These are phyloP conservation scores for Colletotrichum karsti DNA, from an alignment of 2,329 filamentous ascomycete species.

Conservation along the genomic window DNA sequence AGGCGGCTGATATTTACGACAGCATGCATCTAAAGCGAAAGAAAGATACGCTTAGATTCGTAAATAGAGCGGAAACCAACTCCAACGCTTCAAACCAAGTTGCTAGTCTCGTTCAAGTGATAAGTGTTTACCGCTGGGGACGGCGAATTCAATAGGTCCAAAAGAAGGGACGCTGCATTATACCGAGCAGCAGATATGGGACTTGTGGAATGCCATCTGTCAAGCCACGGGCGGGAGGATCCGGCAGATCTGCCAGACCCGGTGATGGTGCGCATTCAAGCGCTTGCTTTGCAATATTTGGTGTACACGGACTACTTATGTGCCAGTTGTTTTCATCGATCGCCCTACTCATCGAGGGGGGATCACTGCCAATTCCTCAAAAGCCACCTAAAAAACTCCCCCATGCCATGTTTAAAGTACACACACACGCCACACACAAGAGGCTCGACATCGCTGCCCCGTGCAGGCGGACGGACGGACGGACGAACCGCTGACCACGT, in stretches of 20 bases:
- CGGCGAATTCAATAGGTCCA: too few relatives aligned
- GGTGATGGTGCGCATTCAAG: background rate
- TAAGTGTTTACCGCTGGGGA: too few relatives aligned
- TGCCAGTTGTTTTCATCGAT: background rate
- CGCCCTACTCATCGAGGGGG: background rate
- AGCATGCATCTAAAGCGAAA: background rate
- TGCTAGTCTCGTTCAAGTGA: background rate
- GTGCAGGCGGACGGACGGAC: background rate
- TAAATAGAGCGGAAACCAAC: background rate
- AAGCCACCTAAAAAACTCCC: constrained; percentile 18
- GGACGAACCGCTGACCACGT: background rate
- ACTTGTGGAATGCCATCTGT: background rate
- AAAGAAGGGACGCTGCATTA: too few relatives aligned
- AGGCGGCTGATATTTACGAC: background rate
- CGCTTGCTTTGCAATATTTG: background rate
- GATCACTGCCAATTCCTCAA: background rate
- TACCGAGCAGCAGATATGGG: too few relatives aligned
- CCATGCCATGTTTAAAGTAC: constrained; percentile 23
- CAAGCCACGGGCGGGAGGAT: background rate
- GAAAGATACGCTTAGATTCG: background rate
- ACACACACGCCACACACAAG: background rate
- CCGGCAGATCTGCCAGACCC: background rate
- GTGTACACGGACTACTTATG: constrained; percentile 3
- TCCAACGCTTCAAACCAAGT: background rate
- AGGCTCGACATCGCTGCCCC: background rate